Percentiles rank a stretch among this genome's conserved stretches.
Evolutionary conservation across 2,329 filamentous ascomycete genomes (phyloP).

Genomic region (Sclerotiophoma versabilis): DNA sequence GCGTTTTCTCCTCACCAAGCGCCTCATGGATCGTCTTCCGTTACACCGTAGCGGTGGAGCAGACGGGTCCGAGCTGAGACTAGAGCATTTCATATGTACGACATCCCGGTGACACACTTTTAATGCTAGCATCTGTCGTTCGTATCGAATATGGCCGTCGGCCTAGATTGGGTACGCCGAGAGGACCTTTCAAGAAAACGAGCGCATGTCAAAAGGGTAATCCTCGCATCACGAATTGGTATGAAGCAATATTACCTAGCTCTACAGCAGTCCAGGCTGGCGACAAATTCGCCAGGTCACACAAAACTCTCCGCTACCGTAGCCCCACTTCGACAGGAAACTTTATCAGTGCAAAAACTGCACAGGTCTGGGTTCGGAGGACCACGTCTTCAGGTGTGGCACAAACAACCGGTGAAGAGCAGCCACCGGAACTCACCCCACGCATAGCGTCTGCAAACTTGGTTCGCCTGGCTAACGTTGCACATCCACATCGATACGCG

Average conservation of each 20-base stretch:
- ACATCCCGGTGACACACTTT: conserved; percentile 2
- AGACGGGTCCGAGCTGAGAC: conserved; percentile 14
- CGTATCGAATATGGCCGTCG: background rate
- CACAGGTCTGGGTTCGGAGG: conserved; percentile 2
- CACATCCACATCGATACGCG: background rate
- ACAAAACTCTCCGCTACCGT: background rate
- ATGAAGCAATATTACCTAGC: background rate
- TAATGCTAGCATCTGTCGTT: background rate
- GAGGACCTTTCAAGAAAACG: background rate
- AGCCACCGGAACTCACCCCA: conserved; percentile 1
- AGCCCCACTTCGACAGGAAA: conserved; percentile 11
- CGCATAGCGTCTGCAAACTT: conserved; percentile 1
- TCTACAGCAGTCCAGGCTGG: background rate
- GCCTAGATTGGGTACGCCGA: background rate
- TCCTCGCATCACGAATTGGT: background rate
- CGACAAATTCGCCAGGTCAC: background rate
- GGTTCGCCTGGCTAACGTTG: background rate
- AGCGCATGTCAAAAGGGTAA: background rate
- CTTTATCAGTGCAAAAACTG: conserved; percentile 1
- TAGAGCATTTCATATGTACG: conserved; percentile 15
- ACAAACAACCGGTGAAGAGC: background rate
- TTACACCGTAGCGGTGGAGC: conserved; percentile 18
- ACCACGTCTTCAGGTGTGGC: background rate
- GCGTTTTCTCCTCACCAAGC: conserved; percentile 3
- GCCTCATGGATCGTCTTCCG: conserved; percentile 6